Base-by-base conservation (phyloP, 441 rosid species). In the Adansonia gregorii region DNA sequence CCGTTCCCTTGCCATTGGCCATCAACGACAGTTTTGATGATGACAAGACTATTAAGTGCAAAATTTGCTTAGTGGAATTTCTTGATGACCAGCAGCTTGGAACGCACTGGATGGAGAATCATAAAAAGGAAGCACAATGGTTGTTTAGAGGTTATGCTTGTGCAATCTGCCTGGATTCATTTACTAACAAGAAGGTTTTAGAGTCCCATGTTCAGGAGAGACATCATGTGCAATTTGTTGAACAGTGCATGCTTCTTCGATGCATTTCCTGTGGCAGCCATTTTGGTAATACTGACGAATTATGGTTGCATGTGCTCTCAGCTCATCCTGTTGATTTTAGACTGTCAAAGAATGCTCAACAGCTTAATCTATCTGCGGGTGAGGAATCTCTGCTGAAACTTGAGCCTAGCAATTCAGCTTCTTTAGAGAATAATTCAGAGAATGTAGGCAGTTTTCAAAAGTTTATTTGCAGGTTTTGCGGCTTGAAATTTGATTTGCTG, bases 91-190 rank as follows among this genome's bases (percentile, higher is more conserved):
- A 82, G 79, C 83, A 87, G 76, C 92, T 93, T 24, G 85, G 91
- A 58, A 76, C 68, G 55, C 97, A 93, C 82, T 93, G 94, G 88
- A 85, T 89, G 88, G 91, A 88, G 78, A 86, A 79, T 76, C 97
- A 93, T 68, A 90, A 78, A 83, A 94, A 92, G 85, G 91, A 94
- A 86, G 90, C 92, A 14, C 96, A 92, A 73, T 87, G 97, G 94
- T 83, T 86, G 17, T 93, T 94, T 82, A 83, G 92, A 78, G 98
- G 98, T 43, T 91, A 91, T 82, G 98, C 95, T 69, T 97, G 98
- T 82, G 97, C 99, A 74, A 92, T 97, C 66, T 94, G 99, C 86
- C 88, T 97, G 77, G 99, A 97, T 86, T 92, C 98, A 49, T 97
- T 93, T 79, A 92, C 92, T 39, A 87, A 89, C 85, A 89, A 84